phyloP scores from a whole-genome alignment of 2,329 filamentous ascomycete species.

The Byssothecium circinans region DNA sequence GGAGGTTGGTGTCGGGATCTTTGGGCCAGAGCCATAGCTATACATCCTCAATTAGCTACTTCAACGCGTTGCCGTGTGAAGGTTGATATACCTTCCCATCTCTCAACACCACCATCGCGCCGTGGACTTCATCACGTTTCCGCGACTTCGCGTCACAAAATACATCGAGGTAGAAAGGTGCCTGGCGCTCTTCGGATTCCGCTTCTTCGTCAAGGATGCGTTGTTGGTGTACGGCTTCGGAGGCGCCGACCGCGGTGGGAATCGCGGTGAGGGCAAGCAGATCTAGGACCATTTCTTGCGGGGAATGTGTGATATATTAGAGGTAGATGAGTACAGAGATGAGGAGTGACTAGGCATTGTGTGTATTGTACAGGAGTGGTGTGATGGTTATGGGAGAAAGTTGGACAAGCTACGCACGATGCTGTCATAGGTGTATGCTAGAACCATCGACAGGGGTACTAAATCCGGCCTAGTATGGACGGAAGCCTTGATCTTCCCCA shows the following conservation, averaged over 20 bases:
- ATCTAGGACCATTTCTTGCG: constrained; percentile 28
- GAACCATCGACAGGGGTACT: too few species aligned
- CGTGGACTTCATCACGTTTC: constrained; percentile 46
- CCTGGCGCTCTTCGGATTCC: constrained; percentile 50
- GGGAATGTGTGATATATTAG: constrained; percentile 1
- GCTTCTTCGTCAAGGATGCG: constrained; percentile 52
- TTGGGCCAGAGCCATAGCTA: constrained; percentile 43
- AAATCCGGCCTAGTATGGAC: too few species aligned
- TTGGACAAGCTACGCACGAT: constrained; percentile 13
- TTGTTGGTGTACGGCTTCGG: constrained; percentile 54
- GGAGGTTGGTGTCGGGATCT: constrained; percentile 33
- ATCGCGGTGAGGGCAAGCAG: constrained; percentile 46
- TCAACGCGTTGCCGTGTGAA: too few species aligned
- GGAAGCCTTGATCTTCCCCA: too few species aligned
- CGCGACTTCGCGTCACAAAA: constrained; percentile 44
- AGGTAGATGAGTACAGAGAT: background rate
- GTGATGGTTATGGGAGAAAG: constrained; percentile 1
- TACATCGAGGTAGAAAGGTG: constrained; percentile 55
- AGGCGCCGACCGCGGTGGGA: constrained; percentile 52
- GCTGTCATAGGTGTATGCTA: constrained; percentile 25
- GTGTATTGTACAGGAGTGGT: constrained; percentile 5
- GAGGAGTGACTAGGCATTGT: too few species aligned
- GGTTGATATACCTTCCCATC: constrained; percentile 47
- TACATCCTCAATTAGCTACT: constrained; percentile 9
- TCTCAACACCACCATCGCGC: constrained; percentile 48